phyloP scores from a whole-genome alignment of 2,329 filamentous ascomycete genomes.

The Verticillium dahliae region DNA sequence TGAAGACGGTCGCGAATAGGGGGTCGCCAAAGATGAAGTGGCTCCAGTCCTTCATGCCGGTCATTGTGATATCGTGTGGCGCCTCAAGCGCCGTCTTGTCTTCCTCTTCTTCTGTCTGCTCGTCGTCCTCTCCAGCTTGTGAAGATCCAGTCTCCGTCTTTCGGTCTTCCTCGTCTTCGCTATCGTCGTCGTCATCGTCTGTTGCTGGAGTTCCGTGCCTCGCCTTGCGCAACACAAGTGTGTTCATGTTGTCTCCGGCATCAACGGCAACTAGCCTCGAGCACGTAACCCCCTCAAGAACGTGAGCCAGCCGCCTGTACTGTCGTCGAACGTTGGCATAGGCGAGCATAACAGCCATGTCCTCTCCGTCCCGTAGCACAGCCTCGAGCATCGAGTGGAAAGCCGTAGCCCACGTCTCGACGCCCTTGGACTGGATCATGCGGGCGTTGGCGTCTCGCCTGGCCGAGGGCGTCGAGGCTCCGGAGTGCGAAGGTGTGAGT shows the following conservation, averaged over 20 bases:
- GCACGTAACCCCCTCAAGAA: constrained; percentile 44
- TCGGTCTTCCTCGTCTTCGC: neutral
- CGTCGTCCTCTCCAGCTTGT: constrained; percentile 5
- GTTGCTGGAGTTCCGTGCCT: neutral
- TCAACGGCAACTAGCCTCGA: constrained; percentile 51
- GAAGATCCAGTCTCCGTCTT: neutral
- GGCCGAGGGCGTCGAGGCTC: neutral
- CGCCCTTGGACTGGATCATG: constrained; percentile 7
- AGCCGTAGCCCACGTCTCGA: constrained; percentile 44
- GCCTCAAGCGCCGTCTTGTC: neutral
- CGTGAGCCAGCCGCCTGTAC: constrained; percentile 39
- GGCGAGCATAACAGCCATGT: constrained; percentile 49
- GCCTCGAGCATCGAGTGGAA: constrained; percentile 52
- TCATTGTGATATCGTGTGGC: constrained; percentile 2
- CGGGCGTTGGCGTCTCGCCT: constrained; percentile 7
- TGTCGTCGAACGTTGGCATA: constrained; percentile 49
- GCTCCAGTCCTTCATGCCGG: constrained; percentile 47
- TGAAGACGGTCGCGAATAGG: constrained; percentile 43
- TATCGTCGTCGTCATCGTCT: neutral
- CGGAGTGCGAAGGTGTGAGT: neutral
- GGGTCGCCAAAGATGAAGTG: constrained; percentile 55
- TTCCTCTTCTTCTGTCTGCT: constrained; percentile 1
- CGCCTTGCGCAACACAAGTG: constrained; percentile 28
- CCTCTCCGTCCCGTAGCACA: constrained; percentile 53
- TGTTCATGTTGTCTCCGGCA: constrained; percentile 40